Base-by-base conservation (phyloP, 139 green algal genomes). In the Yamagishiella unicocca region DNA sequence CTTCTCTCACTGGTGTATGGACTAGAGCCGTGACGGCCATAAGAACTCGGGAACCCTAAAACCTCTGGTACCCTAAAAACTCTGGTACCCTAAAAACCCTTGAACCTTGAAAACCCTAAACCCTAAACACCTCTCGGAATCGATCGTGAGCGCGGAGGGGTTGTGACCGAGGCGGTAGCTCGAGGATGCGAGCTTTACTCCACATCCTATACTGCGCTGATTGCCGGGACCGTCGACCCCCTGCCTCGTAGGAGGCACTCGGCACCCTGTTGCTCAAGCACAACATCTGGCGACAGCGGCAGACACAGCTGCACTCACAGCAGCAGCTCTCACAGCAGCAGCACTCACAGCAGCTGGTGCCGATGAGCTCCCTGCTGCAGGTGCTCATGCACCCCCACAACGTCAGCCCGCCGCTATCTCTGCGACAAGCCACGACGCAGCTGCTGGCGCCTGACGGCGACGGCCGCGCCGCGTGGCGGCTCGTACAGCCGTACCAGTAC, bases 381-480 rank as follows among this genome's bases (percentile, higher is more conserved):
- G 12, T 82, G 31, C 75, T 82, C 50, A 31, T 82, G 22, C 75
- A 82, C 22, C 75, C 75, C 31, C 50, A 19, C 35, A 82, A 82
- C 75, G 22, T 1, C 1, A 1, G 4, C 14, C 75, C 75, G 75
- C 75, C 75, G 75, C 46, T 82, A 31, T 5, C 75, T 31, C 50
- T 82, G 35, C 75, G 75, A 0, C 75, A 50, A 17, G 75, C 46
- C 10, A 33, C 24, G 7, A 25, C 50, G 2, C 10, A 21, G 19
- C 46, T 68, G 31, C 75, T 82, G 19, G 75, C 75, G 33, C 42
- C 46, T n/a, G 27, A 25, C 73, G 73, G 43, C 43, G 73, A 45
- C 27, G 73, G 45, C 43, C 29, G 45, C 43, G 45, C 35, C 27
- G 31, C 46, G 19, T 82, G 75, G 75, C 46, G 46, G 46, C 33